phyloP scores from a whole-genome alignment of 306 rosid genomes.

The Ammopiptanthus mongolicus region DNA sequence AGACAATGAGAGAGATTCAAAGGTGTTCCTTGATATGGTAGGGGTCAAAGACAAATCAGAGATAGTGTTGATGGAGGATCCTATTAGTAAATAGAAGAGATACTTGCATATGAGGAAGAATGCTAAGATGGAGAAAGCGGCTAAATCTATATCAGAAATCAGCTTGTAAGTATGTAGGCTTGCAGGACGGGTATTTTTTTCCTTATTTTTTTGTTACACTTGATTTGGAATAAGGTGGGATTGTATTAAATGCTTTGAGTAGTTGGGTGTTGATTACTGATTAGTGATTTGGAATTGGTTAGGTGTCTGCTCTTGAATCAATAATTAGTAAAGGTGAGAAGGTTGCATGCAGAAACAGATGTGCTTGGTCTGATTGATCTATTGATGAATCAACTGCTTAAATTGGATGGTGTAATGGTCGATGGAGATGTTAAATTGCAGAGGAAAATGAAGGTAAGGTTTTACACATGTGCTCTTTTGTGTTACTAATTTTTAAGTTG shows the following conservation, averaged over 20 bases:
- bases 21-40: constrained; percentile 59
- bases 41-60: constrained; percentile 88
- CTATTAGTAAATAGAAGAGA: constrained; percentile 76
- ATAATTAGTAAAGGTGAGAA: constrained; percentile 65
- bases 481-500: neutral
- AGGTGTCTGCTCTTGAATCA: constrained; percentile 85
- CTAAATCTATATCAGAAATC: constrained; percentile 69
- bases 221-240: neutral
- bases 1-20: constrained; percentile 78
- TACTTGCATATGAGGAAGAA: constrained; percentile 67
- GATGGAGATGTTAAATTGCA: constrained; percentile 90
- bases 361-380: constrained; percentile 63
- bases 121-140: constrained; percentile 71
- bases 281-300: neutral
- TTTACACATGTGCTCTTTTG: neutral
- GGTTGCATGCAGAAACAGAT: constrained; percentile 67
- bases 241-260: constrained; percentile 17
- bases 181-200: constrained; percentile 56
- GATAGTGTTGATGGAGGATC: constrained; percentile 68
- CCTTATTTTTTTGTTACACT: neutral
- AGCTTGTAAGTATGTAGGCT: constrained; percentile 81
- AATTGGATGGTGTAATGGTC: constrained; percentile 65
- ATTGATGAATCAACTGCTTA: no score
- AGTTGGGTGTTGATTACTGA: constrained; percentile 14
- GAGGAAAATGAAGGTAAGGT: constrained; percentile 79